Evolutionary conservation across 495 filamentous ascomycete species (phyloP), one percentile per base, ranked within the genome.

Genomic region (Rhizodiscina lignyota): DNA sequence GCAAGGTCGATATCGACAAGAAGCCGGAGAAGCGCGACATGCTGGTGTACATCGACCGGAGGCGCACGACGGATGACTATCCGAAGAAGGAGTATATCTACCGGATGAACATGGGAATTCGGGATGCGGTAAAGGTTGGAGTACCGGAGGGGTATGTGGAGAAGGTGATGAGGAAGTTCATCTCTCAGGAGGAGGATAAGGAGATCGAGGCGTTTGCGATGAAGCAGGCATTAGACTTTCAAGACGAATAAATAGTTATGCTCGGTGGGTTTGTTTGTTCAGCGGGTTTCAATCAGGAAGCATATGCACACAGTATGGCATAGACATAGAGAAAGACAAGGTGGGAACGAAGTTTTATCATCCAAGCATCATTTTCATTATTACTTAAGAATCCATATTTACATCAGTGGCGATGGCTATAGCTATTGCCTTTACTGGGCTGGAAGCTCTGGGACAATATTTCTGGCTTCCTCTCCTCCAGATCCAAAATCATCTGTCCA

Each of bases 41-140:
- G 41, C 49, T 79, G 40, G 66, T 77, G 11, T 81, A 80, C 49
- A 53, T 79, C 5, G 67, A 74, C 47, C 53, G 62, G 34, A 45
- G 64, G 21, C 42, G 57, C 20, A 52, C 59, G 4, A 35, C 39
- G 29, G 48, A 57, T 22, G 57, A 50, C 8, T 28, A 4, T n/a
- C 70, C 74, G 1, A 64, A 62, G 47, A 49, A 56, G 13, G 78
- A 82, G 55, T 84, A 82, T 51, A 58, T 82, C 23, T 49, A 59
- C 16, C 51, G 78, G 32, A 81, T 83, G 64, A 82, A 83, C 48
- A 58, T 55, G 37, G 78, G 72, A 4, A 66, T 82, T 44, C 41
- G 49, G 35, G 77, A 83, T 59, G 74, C 70, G 4, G 39, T 68
- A 35, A 46, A 39, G 18, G 47, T 66, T 42, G 76, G 74, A 10